phyloP scores from a whole-genome alignment of 495 filamentous ascomycete genomes.

The Terfezia boudieri region DNA sequence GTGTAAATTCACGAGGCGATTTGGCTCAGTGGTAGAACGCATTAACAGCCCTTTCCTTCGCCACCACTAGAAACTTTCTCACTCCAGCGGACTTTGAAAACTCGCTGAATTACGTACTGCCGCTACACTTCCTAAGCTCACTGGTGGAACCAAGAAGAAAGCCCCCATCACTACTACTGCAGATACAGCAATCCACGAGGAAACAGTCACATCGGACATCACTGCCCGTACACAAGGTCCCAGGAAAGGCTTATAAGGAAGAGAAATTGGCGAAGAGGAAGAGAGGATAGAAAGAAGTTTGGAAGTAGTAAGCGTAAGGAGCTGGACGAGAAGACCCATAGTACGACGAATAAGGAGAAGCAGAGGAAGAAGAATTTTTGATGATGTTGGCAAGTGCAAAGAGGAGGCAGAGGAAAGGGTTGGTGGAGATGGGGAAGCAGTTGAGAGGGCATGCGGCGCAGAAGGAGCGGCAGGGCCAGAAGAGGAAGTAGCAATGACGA shows the following conservation, averaged over 20 bases:
- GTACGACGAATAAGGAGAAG: conserved; percentile 96
- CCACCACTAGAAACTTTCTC: conserved; percentile 16
- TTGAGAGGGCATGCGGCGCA: conserved; percentile 56
- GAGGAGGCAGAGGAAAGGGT: conserved; percentile 75
- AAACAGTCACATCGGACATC: conserved; percentile 39
- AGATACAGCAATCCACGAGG: conserved; percentile 22
- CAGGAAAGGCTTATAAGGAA: conserved; percentile 16
- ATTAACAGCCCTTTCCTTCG: conserved; percentile 14
- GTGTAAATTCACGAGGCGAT: neutral
- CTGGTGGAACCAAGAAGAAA: conserved; percentile 19
- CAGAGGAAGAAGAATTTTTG: conserved; percentile 79
- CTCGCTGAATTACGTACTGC: conserved; percentile 63
- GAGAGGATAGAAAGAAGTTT: conserved; percentile 17
- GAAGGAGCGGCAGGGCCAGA: conserved; percentile 61
- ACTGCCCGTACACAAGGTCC: conserved; percentile 27
- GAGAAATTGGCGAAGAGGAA: conserved; percentile 16
- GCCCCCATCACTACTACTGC: neutral
- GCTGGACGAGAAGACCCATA: conserved; percentile 77
- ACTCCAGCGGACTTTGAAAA: conserved; percentile 37
- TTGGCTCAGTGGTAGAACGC: neutral
- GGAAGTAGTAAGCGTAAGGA: conserved; percentile 32
- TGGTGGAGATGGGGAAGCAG: conserved; percentile 55
- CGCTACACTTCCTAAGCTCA: conserved; percentile 42
- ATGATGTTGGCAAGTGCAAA: conserved; percentile 95
- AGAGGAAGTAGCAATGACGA: conserved; percentile 23